These are phyloP conservation scores for Aquilaria malaccensis DNA, from an alignment of 345 rosid species.

Conservation along the genomic window DNA sequence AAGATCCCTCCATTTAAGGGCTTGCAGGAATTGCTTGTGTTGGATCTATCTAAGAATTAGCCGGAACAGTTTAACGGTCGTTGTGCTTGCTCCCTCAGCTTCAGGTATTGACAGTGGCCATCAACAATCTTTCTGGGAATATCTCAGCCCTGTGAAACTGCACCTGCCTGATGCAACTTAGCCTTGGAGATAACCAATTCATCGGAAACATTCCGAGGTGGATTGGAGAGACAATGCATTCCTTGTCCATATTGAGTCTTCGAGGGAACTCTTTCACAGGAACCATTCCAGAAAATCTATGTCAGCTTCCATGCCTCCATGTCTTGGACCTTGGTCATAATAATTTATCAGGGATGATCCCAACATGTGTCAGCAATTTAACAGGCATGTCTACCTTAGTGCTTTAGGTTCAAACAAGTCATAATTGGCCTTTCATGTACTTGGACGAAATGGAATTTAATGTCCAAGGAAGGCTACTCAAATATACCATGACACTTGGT, in stretches of 20 bases:
- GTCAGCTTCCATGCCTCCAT: slow-evolving; percentile 11
- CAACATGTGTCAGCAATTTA: slow-evolving; percentile 8
- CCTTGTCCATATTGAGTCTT: neutral
- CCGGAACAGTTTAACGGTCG: slow-evolving; percentile 15
- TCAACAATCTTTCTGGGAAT: slow-evolving; percentile 15
- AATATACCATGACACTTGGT: neutral
- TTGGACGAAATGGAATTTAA: neutral
- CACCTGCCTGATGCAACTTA: neutral
- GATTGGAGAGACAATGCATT: slow-evolving; percentile 1
- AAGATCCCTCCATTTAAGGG: slow-evolving; percentile 1
- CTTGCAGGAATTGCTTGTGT: neutral
- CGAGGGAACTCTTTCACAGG: slow-evolving; percentile 16
- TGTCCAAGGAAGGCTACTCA: neutral
- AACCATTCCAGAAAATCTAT: slow-evolving; percentile 13
- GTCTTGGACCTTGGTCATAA: slow-evolving; percentile 13
- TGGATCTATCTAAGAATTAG: slow-evolving; percentile 19
- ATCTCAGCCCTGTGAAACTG: slow-evolving; percentile 12
- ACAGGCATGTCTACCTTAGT: neutral
- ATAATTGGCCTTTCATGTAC: neutral
- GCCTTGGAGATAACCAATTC: slow-evolving; percentile 21
- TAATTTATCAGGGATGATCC: slow-evolving; percentile 12
- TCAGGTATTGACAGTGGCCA: neutral
- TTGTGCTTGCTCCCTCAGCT: slow-evolving; percentile 8
- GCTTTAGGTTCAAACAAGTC: neutral
- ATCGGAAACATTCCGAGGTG: slow-evolving; percentile 12